Base-by-base conservation (phyloP, 306 rosid species). In the Quercus robur region DNA sequence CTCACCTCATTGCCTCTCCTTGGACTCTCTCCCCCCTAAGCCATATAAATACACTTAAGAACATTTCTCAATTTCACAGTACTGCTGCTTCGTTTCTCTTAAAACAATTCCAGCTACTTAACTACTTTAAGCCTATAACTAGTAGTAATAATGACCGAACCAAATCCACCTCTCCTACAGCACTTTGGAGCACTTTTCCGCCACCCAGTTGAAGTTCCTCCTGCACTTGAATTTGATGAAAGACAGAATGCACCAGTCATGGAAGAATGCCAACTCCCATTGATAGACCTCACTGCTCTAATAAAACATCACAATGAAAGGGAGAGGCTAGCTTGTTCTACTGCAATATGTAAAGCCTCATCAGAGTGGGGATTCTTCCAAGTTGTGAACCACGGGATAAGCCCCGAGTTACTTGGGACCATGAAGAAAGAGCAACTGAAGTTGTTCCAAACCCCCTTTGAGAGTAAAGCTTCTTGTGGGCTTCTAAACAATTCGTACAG, bases 321-420 rank as follows among this genome's bases (percentile, higher is more conserved):
- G 35, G 89, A 85, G 71, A 84, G 88, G 80, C 23, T 56, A n/a
- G 89, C 88, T 66, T 94, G 97, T 73, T 64, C 75, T 78, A 78
- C 71, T 71, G 89, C 88, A 66, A 94, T 94, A 75, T 88, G 88
- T 58, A 81, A 28, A 73, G 97, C 97, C 57, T 88, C 97, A 10
- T 87, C 91, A 18, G 94, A 90, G 66, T 94, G 97, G 97, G 98
- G 97, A 26, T 94, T 94, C 66, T 92, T 94, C 85, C 98, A 90
- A 83, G 97, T 94, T 7, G 84, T 88, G 78, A 94, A 94, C 85
- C 98, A 94, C 74, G 97, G 94, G 8, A 88, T 92, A 87, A 81
- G 83, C 78, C 57, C 82, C 46, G 90, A 90, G 56, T 82, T 92
- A 14, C 81, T 92, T 5, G 75, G 66, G 64, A 87, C 71, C 64